Evolutionary conservation across 1,284 basidiomycete species (phyloP), one percentile per base, ranked within the genome.

Genomic region (Pseudozyma tsukubaensis): DNA sequence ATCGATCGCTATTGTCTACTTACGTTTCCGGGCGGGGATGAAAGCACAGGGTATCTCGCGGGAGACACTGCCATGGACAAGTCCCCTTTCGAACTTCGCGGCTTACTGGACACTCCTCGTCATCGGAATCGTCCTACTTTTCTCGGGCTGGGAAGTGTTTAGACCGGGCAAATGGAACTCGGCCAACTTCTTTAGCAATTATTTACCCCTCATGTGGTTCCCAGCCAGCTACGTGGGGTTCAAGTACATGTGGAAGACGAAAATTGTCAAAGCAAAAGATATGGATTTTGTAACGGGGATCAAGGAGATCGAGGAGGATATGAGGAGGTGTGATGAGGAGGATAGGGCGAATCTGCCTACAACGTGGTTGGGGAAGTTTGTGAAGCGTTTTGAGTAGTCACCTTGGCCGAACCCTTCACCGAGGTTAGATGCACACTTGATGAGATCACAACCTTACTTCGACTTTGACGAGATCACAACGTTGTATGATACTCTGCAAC

Each of bases 201-300:
- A 94, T 85, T 80, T 94, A 37, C 91, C 93, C 34, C 85, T 94
- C 50, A 85, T 85, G 18, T 72, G 91, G 50, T 94, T 93, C 89
- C 91, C 91, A 16, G 67, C 93, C 57, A 83, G 94, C 50, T 94
- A 92, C 83, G 11, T 88, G 42, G 88, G 86, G 7, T 61, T 61
- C 57, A 89, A 88, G 75, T 75, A 87, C 59, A 66, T 82, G 77
- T 88, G 88, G 79, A 87, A 86, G 72, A 83, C 86, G n/a, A 86
- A 87, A 11, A 81, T 73, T 16, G 57, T 67, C n/a, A 50, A 51
- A 29, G 21, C 50, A 4, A 10, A 49, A 1, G 62, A 76, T 48
- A 76, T 76, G 63, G 74, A 76, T 85, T 92, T 95, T 80, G 84
- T 90, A 50, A 86, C 87, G 6, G 89, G 90, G 18, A 49, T 75